Conservation (phyloP, 2,329 filamentous ascomycete species). For the Beauveria brongniartii region DNA sequence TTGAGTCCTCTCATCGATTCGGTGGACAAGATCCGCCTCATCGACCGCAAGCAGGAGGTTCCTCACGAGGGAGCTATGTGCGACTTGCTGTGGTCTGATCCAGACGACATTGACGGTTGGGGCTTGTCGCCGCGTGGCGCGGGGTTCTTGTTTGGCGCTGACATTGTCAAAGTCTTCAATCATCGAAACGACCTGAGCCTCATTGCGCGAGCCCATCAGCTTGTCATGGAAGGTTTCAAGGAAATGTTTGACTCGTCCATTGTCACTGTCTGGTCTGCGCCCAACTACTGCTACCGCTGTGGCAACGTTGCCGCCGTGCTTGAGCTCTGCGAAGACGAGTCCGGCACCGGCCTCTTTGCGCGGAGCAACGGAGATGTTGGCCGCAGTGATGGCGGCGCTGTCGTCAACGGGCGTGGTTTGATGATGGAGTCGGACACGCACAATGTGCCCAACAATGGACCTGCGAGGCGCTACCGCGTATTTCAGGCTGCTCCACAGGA, state of each 20-base stretch:
- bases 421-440: constrained; percentile 36
- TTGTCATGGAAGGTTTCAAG: constrained; percentile 99
- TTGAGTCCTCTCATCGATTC: constrained; percentile 85
- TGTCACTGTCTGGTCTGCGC: constrained; percentile 97
- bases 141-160: constrained; percentile 89
- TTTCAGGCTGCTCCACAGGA: constrained; percentile 97
- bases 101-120: constrained; percentile 97
- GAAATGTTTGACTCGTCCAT: constrained; percentile 97
- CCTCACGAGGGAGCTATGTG: constrained; percentile 99
- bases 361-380: constrained; percentile 64
- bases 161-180: constrained; percentile 95
- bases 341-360: constrained; percentile 61
- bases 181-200: constrained; percentile 86
- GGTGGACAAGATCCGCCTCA: constrained; percentile 88
- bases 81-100: constrained; percentile 95
- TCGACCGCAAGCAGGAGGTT: constrained; percentile 96
- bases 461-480: constrained; percentile 83
- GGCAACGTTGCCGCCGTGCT: constrained; percentile 93
- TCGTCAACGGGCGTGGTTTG: constrained; percentile 28
- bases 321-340: constrained; percentile 81
- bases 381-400: constrained; percentile 37
- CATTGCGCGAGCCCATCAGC: constrained; percentile 88
- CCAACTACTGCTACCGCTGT: constrained; percentile 94
- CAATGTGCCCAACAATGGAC: constrained; percentile 48
- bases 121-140: constrained; percentile 88